Evolutionary conservation across 768 basidiomycete genomes (phyloP).

Genomic region (Termitomyces sp.): DNA sequence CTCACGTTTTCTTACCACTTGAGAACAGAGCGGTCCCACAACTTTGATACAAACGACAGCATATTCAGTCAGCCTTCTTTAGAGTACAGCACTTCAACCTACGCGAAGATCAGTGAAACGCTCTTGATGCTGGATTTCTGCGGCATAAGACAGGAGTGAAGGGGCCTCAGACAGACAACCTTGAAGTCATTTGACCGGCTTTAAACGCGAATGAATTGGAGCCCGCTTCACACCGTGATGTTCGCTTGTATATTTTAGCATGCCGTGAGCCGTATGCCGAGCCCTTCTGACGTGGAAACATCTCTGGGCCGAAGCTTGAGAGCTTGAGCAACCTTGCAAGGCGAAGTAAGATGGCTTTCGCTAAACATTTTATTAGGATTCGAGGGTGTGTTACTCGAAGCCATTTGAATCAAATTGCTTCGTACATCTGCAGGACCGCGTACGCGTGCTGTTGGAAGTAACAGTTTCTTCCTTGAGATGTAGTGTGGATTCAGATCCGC

Average conservation of each 20-base stretch:
- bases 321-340: not conserved
- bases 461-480: too few relatives aligned
- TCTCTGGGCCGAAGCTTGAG: too few relatives aligned
- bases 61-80: not conserved
- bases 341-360: not conserved
- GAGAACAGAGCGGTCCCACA: constrained; percentile 86
- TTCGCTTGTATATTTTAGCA: not conserved
- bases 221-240: not conserved
- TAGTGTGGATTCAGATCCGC: too few relatives aligned
- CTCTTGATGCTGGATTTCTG: constrained; percentile 5
- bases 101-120: constrained; percentile 2
- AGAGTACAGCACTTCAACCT: not conserved
- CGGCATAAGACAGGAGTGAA: not conserved
- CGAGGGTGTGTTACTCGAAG: too few relatives aligned
- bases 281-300: not conserved
- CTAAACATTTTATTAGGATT: not conserved
- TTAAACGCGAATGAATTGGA: not conserved
- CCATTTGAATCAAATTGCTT: not conserved
- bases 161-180: not conserved
- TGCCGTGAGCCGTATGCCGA: not conserved
- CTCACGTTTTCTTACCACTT: constrained; percentile 48
- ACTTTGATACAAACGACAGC: constrained; percentile 24
- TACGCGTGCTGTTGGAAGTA: not conserved
- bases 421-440: not conserved
- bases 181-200: not conserved